Percentiles rank a stretch among this genome's conserved stretches.
phyloP scores from a whole-genome alignment of 768 basidiomycete genomes.

The Lentinus brumalis region DNA sequence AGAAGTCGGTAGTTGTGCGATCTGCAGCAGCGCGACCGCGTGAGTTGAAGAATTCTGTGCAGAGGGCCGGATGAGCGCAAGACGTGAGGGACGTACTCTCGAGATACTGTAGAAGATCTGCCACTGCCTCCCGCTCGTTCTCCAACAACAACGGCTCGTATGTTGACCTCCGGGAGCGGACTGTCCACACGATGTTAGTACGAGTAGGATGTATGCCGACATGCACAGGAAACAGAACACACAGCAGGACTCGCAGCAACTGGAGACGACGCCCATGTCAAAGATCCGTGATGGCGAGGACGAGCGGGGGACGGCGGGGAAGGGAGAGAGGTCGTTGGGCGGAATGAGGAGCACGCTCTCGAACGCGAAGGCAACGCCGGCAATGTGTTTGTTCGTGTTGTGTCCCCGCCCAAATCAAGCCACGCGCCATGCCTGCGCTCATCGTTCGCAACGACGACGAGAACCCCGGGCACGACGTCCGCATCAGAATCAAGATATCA shows the following conservation, averaged over 20 bases:
- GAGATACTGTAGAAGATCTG: slow-evolving; percentile 94
- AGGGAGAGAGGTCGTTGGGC: slow-evolving; percentile 5
- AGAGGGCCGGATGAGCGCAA: not conserved
- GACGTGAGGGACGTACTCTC: slow-evolving; percentile 70
- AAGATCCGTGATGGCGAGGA: slow-evolving; percentile 11
- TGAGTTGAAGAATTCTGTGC: not conserved
- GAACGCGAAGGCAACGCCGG: slow-evolving; percentile 14
- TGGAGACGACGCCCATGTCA: slow-evolving; percentile 72
- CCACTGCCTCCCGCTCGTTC: slow-evolving; percentile 97
- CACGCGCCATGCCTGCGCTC: not conserved
- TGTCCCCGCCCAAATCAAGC: not conserved
- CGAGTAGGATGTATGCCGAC: slow-evolving; percentile 1
- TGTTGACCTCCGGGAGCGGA: slow-evolving; percentile 77
- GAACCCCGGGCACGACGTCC: not conserved
- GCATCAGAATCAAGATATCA: not conserved
- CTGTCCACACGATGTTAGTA: slow-evolving; percentile 42
- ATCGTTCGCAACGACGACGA: not conserved
- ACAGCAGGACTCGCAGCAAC: slow-evolving; percentile 88
- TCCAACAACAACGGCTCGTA: slow-evolving; percentile 87
- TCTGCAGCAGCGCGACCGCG: slow-evolving; percentile 49
- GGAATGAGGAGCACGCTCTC: slow-evolving; percentile 6
- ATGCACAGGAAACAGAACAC: slow-evolving; percentile 31
- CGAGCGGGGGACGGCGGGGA: slow-evolving; percentile 13
- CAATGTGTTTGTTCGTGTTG: slow-evolving; percentile 19
- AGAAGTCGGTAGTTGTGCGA: slow-evolving; percentile 98